A percentile compares a stretch with the other conserved stretches of the same genome.
Conservation (phyloP, 2,329 filamentous ascomycete genomes). For the Penicillium digitatum region DNA sequence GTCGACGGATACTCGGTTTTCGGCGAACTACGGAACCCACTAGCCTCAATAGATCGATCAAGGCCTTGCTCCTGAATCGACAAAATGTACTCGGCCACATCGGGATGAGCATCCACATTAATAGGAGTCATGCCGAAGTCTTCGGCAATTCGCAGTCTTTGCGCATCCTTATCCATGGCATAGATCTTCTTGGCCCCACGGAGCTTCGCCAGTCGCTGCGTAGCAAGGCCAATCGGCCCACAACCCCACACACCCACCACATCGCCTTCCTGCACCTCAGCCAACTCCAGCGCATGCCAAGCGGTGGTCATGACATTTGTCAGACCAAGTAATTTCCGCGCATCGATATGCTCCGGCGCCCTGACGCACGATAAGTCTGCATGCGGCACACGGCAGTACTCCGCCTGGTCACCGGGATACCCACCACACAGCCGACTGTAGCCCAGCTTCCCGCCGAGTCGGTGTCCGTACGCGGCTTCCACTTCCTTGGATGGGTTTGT, state of each 20-base stretch:
- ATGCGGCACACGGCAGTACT: constrained; percentile 36
- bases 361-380: constrained; percentile 32
- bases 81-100: constrained; percentile 31
- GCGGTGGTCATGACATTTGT: constrained; percentile 32
- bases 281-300: constrained; percentile 34
- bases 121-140: constrained; percentile 30
- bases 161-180: constrained; percentile 32
- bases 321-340: constrained; percentile 31
- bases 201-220: constrained; percentile 28
- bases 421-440: constrained; percentile 33
- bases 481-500: constrained; percentile 30
- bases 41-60: constrained; percentile 31
- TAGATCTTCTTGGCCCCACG: constrained; percentile 33
- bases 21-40: constrained; percentile 27
- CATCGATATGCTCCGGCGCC: constrained; percentile 23
- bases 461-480: constrained; percentile 29
- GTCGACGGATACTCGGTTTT: constrained; percentile 20
- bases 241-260: constrained; percentile 34
- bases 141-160: constrained; percentile 28
- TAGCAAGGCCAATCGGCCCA: constrained; percentile 31
- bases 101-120: constrained; percentile 21
- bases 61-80: constrained; percentile 29
- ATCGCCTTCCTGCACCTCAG: constrained; percentile 30
- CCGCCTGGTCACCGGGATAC: constrained; percentile 37
- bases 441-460: constrained; percentile 32